These are phyloP conservation scores for Phytopythium montanum DNA, from an alignment of 352 stramenopile species.

Conservation along the genomic window DNA sequence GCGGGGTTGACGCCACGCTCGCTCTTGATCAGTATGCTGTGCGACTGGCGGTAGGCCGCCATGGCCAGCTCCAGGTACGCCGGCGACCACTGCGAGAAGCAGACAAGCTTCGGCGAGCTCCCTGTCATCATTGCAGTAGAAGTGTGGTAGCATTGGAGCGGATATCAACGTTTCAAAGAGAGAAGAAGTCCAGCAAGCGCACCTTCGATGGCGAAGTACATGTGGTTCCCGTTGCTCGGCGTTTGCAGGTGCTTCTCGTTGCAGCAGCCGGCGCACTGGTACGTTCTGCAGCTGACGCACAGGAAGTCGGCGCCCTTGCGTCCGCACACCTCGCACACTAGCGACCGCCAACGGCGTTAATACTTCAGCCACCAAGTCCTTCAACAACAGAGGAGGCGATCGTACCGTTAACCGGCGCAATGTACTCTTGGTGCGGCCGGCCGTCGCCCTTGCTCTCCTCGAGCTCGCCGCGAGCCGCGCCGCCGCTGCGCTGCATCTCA, in stretches of 20 bases:
- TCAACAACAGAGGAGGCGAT: too few relatives aligned
- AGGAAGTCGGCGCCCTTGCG: conserved; percentile 44
- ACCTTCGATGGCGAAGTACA: conserved; percentile 57
- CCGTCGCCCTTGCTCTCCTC: conserved; percentile 47
- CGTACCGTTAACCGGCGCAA: conserved; percentile 43
- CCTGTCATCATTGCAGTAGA: conserved; percentile 11
- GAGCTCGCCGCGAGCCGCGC: conserved; percentile 13
- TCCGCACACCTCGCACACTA: conserved; percentile 55
- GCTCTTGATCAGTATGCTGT: not conserved
- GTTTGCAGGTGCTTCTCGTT: conserved; percentile 25
- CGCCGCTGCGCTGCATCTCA: conserved; percentile 12
- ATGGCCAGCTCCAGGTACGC: conserved; percentile 45
- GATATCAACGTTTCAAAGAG: not conserved
- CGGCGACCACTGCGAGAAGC: conserved; percentile 39
- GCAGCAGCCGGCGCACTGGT: conserved; percentile 64
- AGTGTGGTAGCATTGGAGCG: not conserved
- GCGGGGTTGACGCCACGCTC: not conserved
- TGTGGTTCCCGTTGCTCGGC: conserved; percentile 24
- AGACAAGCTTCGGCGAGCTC: conserved; percentile 31
- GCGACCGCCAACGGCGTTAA: too few relatives aligned
- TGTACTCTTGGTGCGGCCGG: conserved; percentile 43
- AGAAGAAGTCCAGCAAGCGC: not conserved
- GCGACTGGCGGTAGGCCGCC: conserved; percentile 19
- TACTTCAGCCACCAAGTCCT: too few relatives aligned
- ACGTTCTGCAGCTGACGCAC: conserved; percentile 45